Base-by-base conservation (phyloP, 108 stramenopile species). In the Stephanodiscus minutulus region DNA sequence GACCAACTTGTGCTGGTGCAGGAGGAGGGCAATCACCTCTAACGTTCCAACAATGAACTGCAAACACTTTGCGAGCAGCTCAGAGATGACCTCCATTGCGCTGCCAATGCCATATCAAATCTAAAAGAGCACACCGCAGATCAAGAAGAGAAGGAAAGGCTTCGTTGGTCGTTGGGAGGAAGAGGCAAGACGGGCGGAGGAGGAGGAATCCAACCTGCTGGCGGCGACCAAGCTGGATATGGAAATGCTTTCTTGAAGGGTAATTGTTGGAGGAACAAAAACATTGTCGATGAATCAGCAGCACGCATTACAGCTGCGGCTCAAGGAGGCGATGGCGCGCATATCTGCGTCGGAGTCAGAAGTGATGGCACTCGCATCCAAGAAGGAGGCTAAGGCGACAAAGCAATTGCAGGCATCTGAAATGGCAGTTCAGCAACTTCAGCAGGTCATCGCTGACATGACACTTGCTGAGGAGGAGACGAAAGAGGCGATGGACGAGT, bases 351-450 rank as follows among this genome's bases (percentile, higher is more conserved):
- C 76, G 4, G 76, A 77, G 65, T 73, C 81, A 12, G 81, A 82
- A 67, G 68, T 61, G 65, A 62, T 48, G 25, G 65, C 75, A 25
- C 62, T 65, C 33, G 48, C 60, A 25, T 54, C 73, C 36, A 77
- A 82, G 52, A 77, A 77, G 41, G 81, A 82, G 47, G 36, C 71
- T 27, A 82, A 77, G 44, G n/a, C 52, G 17, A 41, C 70, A 3
- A 77, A 82, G 35, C 70, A 77, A 27, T 50, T 77, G 47, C 71
- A 77, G 49, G 72, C 81, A 37, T 72, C 81, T 0, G 77, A 78
- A 50, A 79, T 70, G 58, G 75, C 75, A 44, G 65, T 80, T 1
- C 63, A 75, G 28, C 70, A 81, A 39, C 66, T 84, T 21, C 66
- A 84, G 43, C 11, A 66, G 13, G 77, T 82, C 24, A 78, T 82